A percentile compares a stretch with the other conserved stretches of the same genome.
Evolutionary conservation across 192 early-diverging fungal genomes (phyloP).

Genomic region (Dissophora ornata): DNA sequence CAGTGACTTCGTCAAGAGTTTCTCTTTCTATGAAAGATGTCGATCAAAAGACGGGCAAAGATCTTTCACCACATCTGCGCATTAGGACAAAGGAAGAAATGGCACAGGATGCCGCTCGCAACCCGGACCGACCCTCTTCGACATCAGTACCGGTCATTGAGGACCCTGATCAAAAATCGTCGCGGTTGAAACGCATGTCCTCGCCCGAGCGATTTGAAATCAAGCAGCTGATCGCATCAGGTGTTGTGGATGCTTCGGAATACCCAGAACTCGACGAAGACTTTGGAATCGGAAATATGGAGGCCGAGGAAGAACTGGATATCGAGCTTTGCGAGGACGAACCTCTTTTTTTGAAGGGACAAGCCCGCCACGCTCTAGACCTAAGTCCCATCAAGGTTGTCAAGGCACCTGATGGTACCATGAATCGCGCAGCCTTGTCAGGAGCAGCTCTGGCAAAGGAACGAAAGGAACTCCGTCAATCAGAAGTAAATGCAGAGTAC

Average conservation of each 20-base stretch:
- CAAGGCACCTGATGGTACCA: constrained; percentile 95
- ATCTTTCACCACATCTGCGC: constrained; percentile 85
- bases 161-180: constrained; percentile 55
- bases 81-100: constrained; percentile 75
- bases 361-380: constrained; percentile 84
- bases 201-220: constrained; percentile 98
- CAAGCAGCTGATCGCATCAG: constrained; percentile 97
- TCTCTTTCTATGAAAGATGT: constrained; percentile 97
- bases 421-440: constrained; percentile 95
- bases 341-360: constrained; percentile 94
- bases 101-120: constrained; percentile 65
- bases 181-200: constrained; percentile 82
- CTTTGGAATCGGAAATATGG: constrained; percentile 82
- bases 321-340: constrained; percentile 97
- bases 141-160: constrained; percentile 56
- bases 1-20: constrained; percentile 82
- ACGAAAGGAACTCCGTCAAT: constrained; percentile 87
- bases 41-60: constrained; percentile 91
- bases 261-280: constrained; percentile 93
- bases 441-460: constrained; percentile 95
- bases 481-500: constrained; percentile 79
- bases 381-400: constrained; percentile 97
- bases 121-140: constrained; percentile 73
- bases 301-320: constrained; percentile 95
- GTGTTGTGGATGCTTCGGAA: constrained; percentile 85